Evolutionary conservation across 805 yeast species (phyloP), one percentile per base, ranked within the genome.

Genomic region (Kurtzmaniella fragi): DNA sequence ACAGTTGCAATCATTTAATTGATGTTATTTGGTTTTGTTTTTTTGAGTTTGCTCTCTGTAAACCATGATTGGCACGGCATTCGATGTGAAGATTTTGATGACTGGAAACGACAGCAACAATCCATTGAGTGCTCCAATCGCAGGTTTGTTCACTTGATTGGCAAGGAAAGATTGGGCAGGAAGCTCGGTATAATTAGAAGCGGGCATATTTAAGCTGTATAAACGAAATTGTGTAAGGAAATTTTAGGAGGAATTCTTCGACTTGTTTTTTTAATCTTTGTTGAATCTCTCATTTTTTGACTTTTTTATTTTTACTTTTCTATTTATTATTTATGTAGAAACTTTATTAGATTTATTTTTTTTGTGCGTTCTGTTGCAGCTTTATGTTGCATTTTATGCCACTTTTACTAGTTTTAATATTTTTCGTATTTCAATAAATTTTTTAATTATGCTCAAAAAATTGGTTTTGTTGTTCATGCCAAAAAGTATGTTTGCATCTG

Each of bases 101-200:
- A 74, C 69, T 14, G 84, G 83, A 50, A 75, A 73, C 11, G 83
- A 77, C 12, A 80, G 78, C 32, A 75, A 52, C 45, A 78, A 58
- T 3, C 83, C 83, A 38, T 76, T 75, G 36, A 77, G 45, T 6
- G 83, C 82, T 11, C 80, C 75, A 36, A 78, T 55, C 3, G 80
- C 82, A 5, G 82, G 81, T 42, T 61, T 64, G 28, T 71, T 62
- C 40, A 78, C 67, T 43, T 75, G 54, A 45, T 62, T 71, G 34
- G 80, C 79, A 41, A 79, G 73, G 61, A 64, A 70, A n/a, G 65
- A 64, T 52, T 72, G 76, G 37, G 68, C 69, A 42, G 62, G 60
- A 33, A 56, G 47, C 45, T 56, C 60, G 14, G 37, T 36, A 33
- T 23, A 34, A 27, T 14, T 20, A 15, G 40, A 9, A 34, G 28